These are phyloP conservation scores for Closterium sp. DNA, from an alignment of 139 green algal genomes.

Conservation along the genomic window DNA sequence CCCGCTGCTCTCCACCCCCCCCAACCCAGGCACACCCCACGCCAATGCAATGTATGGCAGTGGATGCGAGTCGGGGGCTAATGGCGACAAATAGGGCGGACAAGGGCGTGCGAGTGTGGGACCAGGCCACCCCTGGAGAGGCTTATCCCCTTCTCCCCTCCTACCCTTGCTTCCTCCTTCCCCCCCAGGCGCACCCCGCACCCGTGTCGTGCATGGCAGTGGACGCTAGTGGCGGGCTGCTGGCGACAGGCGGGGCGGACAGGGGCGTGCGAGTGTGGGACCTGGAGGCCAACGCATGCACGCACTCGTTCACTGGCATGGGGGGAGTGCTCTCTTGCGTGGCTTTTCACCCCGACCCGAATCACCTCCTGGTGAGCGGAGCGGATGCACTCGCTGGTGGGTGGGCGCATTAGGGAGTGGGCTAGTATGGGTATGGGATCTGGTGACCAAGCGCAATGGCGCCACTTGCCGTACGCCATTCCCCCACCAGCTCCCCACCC, in stretches of 20 bases:
- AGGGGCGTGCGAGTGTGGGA: conserved; percentile 54
- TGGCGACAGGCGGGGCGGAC: conserved; percentile 78
- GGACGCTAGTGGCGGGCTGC: conserved; percentile 72
- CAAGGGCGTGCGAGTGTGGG: conserved; percentile 62
- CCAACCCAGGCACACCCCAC: no score
- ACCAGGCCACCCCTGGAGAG: no score
- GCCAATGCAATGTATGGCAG: no score
- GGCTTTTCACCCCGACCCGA: conserved; percentile 83
- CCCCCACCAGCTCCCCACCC: no score
- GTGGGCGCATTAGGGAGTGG: no score
- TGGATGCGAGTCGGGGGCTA: no score
- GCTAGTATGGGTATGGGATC: no score
- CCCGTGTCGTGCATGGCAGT: conserved; percentile 78
- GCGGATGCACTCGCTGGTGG: conserved; percentile 52
- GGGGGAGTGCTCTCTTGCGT: conserved; percentile 67
- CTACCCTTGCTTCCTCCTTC: conserved; percentile 92
- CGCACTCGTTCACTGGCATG: conserved; percentile 76
- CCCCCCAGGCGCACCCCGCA: conserved; percentile 67
- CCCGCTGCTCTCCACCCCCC: no score
- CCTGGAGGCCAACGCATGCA: conserved; percentile 75
- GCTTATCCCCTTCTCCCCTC: no score
- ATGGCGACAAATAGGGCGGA: conserved; percentile 79
- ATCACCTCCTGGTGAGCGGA: conserved; percentile 51
- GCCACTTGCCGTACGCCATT: no score
- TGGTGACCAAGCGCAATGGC: no score